Conservation (phyloP, 257 asterid species). For the Solanum bulbocastanum region DNA sequence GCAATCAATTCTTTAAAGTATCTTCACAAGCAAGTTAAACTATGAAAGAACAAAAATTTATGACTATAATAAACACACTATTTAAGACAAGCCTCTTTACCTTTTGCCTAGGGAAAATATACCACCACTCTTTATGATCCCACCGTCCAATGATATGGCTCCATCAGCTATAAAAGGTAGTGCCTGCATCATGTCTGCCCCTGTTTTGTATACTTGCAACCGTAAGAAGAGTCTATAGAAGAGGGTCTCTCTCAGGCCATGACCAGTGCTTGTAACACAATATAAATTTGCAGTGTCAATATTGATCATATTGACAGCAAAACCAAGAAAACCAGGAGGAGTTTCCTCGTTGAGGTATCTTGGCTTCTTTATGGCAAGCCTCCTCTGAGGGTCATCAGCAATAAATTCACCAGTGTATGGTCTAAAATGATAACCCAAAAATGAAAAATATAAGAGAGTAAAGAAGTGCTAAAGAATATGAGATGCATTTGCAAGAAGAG, state of each 20-base stretch:
- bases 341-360: slow-evolving; percentile 42
- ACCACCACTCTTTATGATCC: slow-evolving; percentile 43
- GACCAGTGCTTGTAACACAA: slow-evolving; percentile 23
- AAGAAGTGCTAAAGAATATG: background rate
- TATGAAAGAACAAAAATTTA: background rate
- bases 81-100: slow-evolving; percentile 23
- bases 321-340: slow-evolving; percentile 81
- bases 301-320: slow-evolving; percentile 80
- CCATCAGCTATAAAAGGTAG: slow-evolving; percentile 34
- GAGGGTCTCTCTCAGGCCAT: slow-evolving; percentile 77
- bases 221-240: slow-evolving; percentile 60
- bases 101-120: slow-evolving; percentile 37
- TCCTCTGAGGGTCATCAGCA: slow-evolving; percentile 65
- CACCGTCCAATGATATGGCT: slow-evolving; percentile 92
- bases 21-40: background rate
- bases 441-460: background rate
- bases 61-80: background rate
- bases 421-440: slow-evolving; percentile 29
- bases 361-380: slow-evolving; percentile 66
- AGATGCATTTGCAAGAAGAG: background rate
- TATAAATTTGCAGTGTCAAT: slow-evolving; percentile 37
- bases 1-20: background rate
- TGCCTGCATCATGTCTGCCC: slow-evolving; percentile 69
- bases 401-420: slow-evolving; percentile 59
- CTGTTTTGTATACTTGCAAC: slow-evolving; percentile 72